Conservation (phyloP, 768 basidiomycete genomes). For the Trametes cingulata region DNA sequence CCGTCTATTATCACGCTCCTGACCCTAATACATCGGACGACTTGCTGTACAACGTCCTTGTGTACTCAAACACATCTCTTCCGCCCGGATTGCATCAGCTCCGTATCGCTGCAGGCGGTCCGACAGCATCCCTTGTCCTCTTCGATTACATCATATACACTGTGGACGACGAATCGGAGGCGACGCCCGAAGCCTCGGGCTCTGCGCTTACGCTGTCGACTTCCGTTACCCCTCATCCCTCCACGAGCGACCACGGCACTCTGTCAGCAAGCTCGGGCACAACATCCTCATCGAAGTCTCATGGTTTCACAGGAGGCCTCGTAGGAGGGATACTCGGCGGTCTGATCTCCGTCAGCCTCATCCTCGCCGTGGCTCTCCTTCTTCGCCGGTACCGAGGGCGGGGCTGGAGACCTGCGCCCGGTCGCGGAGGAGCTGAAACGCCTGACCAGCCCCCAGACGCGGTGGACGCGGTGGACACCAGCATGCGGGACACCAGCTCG, state of each 20-base stretch:
- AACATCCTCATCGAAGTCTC: background rate
- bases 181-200: background rate
- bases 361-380: background rate
- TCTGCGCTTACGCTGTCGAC: too few relatives aligned
- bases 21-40: background rate
- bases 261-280: too few relatives aligned
- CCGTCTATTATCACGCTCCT: background rate
- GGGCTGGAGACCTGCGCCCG: too few relatives aligned
- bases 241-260: background rate
- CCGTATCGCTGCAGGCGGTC: background rate
- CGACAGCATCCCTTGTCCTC: background rate
- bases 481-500: background rate
- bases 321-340: conserved; percentile 4
- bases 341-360: background rate
- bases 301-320: conserved; percentile 1
- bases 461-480: too few relatives aligned
- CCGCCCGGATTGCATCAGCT: conserved; percentile 6
- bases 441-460: background rate
- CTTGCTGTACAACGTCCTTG: conserved; percentile 8
- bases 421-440: background rate
- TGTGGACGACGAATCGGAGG: background rate
- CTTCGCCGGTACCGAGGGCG: background rate
- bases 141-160: conserved; percentile 22
- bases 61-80: background rate
- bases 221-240: background rate